Base-by-base conservation (phyloP, 306 rosid genomes). In the Vigna radiata region DNA sequence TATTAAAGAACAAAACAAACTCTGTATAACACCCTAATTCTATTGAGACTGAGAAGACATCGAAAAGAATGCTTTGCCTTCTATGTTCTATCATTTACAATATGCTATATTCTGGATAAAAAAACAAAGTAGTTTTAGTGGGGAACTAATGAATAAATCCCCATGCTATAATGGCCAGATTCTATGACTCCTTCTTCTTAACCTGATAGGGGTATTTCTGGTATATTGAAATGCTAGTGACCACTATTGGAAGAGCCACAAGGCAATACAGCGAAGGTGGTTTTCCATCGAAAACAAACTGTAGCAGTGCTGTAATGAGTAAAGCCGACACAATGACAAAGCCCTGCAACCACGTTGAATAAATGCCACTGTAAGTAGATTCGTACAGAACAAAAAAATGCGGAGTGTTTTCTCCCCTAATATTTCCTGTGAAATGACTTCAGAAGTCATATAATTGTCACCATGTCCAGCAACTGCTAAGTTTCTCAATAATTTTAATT, bases 321-420 rank as follows among this genome's bases (percentile, higher is more conserved):
- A 95, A 93, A 17, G 99, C 99, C 23, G 97, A 95, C 73, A 95
- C 99, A 62, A 90, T 92, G 77, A 95, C 97, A 78, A 95, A 95
- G 12, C 99, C 99, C 99, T 95, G 97, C 94, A 87, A 88, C 70
- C 83, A 83, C 54, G 44, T 67, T 8, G 43, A 75, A 53, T 33
- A 43, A 55, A 39, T 39, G 60, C 29, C 41, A 43, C 36, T 4
- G 66, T 79, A 36, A 79, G 73, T 60, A 60, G 23, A 73, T 27
- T 27, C 23, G 52, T 2, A 55, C 19, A 46, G 55, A 73, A 47
- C 21, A 68, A 43, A 54, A 79, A 75, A 47, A 75, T 39, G 72
- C 6, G 53, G 39, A 73, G 49, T 11, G 13, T 41, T 54, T 72
- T 31, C 46, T 53, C 25, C 8, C 75, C 68, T 62, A 56, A 55